phyloP scores from a whole-genome alignment of 2,329 filamentous ascomycete genomes.

The Harringtonia lauricola region DNA sequence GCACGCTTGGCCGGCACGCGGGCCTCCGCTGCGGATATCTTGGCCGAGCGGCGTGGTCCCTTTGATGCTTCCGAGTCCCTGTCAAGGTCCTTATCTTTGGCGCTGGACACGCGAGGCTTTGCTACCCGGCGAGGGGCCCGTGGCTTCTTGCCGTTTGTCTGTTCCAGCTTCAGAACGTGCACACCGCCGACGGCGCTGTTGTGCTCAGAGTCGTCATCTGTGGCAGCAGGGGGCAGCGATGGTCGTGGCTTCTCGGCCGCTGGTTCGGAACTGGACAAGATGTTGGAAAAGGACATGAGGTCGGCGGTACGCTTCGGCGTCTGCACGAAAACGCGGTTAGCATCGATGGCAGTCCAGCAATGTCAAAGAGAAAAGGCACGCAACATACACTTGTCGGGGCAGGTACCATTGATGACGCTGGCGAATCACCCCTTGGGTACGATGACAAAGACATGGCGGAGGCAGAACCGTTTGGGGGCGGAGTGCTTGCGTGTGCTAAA shows the following conservation, averaged over 20 bases:
- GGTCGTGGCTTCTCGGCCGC: conserved; percentile 43
- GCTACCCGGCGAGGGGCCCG: conserved; percentile 7
- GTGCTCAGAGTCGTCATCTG: conserved; percentile 11
- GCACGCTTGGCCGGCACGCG: conserved; percentile 46
- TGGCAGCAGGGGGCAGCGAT: conserved; percentile 23
- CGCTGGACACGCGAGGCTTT: conserved; percentile 9
- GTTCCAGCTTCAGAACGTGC: conserved; percentile 14
- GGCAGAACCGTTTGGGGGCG: conserved; percentile 29
- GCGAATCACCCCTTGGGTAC: conserved; percentile 27
- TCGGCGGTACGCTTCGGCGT: conserved; percentile 66
- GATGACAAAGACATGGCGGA: conserved; percentile 19
- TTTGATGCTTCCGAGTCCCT: conserved; percentile 30
- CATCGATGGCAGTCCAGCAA: not conserved
- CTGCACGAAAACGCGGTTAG: conserved; percentile 26
- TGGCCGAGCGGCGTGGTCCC: conserved; percentile 34
- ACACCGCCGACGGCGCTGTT: conserved; percentile 2
- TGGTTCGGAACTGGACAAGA: conserved; percentile 68
- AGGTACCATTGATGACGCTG: conserved; percentile 28
- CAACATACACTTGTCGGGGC: conserved; percentile 25
- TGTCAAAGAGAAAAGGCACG: not conserved
- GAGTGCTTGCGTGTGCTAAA: conserved; percentile 21
- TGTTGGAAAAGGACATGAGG: conserved; percentile 93
- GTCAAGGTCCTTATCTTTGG: conserved; percentile 37
- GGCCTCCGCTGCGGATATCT: conserved; percentile 25
- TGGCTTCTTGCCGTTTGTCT: conserved; percentile 10